These are phyloP conservation scores for Bassia scoparia DNA, from an alignment of 148 eudicot species.

Conservation along the genomic window DNA sequence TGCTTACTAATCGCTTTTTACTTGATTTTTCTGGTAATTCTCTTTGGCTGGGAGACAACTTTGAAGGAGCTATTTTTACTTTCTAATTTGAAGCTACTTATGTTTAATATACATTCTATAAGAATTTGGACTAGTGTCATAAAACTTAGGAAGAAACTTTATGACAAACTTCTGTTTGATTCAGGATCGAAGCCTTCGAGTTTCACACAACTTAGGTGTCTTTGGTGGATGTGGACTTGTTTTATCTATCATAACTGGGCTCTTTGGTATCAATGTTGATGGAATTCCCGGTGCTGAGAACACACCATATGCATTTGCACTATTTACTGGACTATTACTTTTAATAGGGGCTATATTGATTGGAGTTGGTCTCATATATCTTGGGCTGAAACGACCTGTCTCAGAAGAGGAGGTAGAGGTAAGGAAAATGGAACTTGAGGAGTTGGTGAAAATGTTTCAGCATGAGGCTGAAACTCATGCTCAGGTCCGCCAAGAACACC, in stretches of 20 bases:
- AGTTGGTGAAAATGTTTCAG: conserved; percentile 86
- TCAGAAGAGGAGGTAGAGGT: conserved; percentile 67
- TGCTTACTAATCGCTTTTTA: background rate
- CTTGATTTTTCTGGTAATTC: background rate
- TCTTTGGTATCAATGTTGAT: conserved; percentile 89
- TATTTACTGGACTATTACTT: conserved; percentile 60
- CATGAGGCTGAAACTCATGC: conserved; percentile 96
- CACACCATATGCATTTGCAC: conserved; percentile 81
- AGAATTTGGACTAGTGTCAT: background rate
- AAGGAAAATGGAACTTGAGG: conserved; percentile 77
- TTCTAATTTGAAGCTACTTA: background rate
- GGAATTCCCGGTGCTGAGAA: conserved; percentile 76
- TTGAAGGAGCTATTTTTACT: background rate
- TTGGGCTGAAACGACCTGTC: conserved; percentile 72
- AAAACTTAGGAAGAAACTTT: background rate
- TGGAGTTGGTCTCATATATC: conserved; percentile 60
- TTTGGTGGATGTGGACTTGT: conserved; percentile 92
- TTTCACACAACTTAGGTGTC: conserved; percentile 75
- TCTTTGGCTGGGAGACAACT: background rate
- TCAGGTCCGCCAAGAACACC: conserved; percentile 57
- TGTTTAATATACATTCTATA: conserved; percentile 4
- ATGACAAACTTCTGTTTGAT: conserved; percentile 1
- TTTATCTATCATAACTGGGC: conserved; percentile 74
- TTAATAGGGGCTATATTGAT: conserved; percentile 53
- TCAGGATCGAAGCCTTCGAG: conserved; percentile 86